Percentiles rank a stretch among this genome's conserved stretches.
These are phyloP conservation scores for Tranzscheliella williamsii DNA, from an alignment of 1,284 basidiomycete species.

Conservation along the genomic window DNA sequence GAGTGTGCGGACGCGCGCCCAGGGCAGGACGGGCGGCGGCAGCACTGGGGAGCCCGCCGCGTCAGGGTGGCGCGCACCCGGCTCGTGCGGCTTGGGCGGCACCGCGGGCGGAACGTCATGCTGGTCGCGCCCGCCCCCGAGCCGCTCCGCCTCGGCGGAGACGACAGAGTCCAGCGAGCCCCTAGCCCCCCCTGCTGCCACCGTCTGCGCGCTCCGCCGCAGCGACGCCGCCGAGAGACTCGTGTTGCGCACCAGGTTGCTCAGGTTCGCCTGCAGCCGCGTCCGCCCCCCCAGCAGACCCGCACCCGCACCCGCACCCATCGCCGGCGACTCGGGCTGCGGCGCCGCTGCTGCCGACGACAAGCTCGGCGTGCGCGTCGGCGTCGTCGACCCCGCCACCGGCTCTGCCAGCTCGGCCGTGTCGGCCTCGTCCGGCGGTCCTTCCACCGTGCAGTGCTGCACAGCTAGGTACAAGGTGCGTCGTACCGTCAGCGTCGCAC, in stretches of 20 bases:
- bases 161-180: no score
- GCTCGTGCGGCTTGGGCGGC: neutral
- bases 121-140: neutral
- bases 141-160: neutral
- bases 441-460: conserved; percentile 1
- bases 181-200: neutral
- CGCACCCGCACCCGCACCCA: neutral
- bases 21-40: neutral
- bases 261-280: conserved; percentile 16
- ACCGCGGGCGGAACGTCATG: neutral
- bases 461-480: neutral
- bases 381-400: neutral
- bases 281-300: conserved; percentile 1
- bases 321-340: neutral
- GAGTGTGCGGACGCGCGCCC: neutral
- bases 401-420: neutral
- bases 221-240: conserved; percentile 5
- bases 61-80: neutral
- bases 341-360: conserved; percentile 1
- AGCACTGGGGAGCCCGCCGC: neutral
- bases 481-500: neutral
- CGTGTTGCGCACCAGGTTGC: conserved; percentile 6
- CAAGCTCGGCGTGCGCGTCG: neutral
- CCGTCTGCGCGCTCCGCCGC: neutral
- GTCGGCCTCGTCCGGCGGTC: neutral